These are phyloP conservation scores for Akanthomyces uredinophilus DNA, from an alignment of 2,329 filamentous ascomycete genomes.

Conservation along the genomic window DNA sequence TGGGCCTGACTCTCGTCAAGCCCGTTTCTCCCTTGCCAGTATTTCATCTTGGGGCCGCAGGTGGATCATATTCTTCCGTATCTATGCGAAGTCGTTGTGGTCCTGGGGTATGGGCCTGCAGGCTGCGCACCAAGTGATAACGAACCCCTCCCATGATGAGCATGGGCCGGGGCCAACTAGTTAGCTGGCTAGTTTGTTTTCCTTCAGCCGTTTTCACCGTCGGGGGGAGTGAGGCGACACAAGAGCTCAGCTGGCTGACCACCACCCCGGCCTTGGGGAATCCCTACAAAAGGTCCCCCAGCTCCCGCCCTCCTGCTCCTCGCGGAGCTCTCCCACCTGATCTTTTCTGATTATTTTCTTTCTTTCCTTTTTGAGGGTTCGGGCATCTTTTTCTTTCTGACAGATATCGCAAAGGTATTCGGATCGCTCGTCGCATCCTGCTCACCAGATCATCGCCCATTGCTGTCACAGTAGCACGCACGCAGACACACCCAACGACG, in stretches of 20 bases:
- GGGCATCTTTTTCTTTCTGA: neutral
- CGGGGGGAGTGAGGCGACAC: neutral
- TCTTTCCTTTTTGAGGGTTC: neutral
- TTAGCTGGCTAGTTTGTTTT: neutral
- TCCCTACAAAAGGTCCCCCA: slow-evolving; percentile 4
- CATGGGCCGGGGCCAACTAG: neutral
- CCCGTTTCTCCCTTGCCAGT: too few relatives aligned
- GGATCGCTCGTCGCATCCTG: too few relatives aligned
- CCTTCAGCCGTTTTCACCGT: neutral
- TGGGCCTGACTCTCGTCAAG: neutral
- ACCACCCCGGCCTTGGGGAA: neutral
- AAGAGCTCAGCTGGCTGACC: neutral
- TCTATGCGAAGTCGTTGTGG: neutral
- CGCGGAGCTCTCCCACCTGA: neutral
- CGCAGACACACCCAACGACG: neutral
- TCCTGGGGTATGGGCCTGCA: neutral
- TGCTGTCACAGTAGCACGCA: neutral
- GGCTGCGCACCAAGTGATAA: neutral
- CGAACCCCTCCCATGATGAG: neutral
- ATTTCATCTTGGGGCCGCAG: too few relatives aligned
- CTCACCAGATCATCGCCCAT: neutral
- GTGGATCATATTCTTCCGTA: neutral
- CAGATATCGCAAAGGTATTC: neutral
- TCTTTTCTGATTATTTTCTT: neutral
- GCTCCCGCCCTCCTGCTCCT: slow-evolving; percentile 1